Base-by-base conservation (phyloP, 495 filamentous ascomycete species). In the Penicillium turbatum region DNA sequence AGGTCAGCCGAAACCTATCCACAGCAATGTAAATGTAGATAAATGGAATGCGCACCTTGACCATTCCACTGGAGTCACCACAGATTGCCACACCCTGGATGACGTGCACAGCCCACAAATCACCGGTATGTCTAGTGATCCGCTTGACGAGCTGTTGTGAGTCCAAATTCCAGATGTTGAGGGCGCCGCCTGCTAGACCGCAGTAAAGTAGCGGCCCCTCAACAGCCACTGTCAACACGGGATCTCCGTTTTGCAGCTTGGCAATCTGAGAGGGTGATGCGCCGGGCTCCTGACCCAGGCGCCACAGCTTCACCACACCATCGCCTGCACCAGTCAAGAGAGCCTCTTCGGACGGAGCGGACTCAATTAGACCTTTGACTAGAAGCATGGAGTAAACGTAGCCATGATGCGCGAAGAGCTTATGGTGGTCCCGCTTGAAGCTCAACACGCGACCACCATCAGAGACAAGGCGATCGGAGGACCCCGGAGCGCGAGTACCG, bases 131-230 rank as follows among this genome's bases (percentile, higher is more conserved):
- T 16, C 84, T 79, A 59, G 86, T 88, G 57, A 97, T 84, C 8
- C 84, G 88, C 50, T 92, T 80, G 16, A 98, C 77, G 44, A 93
- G 85, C 73, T 98, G 93, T 55, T 85, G 83, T 2, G 93, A 97
- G 65, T 98, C 93, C 12, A 97, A 75, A 61, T 98, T 95, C 93
- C 93, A 98, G 13, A 97, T 84, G 64, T 96, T 92, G 47, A 98
- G 79, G 37, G 95, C 84, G n/a, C 93, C 93, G n/a, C 85, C 82
- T 0, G 89, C 79, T 48, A 91, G 82, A 52, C 93, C 93, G 57
- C 86, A 88, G 64, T 97, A 97, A 10, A 98, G 79, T 54, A 98
- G 86, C 0, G 89, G 87, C 0, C 89, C 90, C 55, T 96, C 91
- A 0, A 91, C 75, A 3, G 87, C 85, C 43, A 98, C 78, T 2